Conservation (phyloP, 1,284 basidiomycete genomes). For the Microbotryum lychnidis-dioicae region DNA sequence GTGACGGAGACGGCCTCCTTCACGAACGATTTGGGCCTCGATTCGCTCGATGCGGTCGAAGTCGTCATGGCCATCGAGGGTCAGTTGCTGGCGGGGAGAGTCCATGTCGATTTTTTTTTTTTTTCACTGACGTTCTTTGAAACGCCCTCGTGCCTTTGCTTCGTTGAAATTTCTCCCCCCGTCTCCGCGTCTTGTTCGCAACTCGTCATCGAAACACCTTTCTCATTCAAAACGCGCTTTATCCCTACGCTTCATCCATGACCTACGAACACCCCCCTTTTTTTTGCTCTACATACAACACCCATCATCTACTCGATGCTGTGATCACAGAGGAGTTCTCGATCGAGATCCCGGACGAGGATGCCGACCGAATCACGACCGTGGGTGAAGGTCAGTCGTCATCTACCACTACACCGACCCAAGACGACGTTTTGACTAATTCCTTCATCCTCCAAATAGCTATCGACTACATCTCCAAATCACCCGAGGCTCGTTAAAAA, state of each 20-base stretch:
- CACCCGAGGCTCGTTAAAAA: slow-evolving; percentile 58
- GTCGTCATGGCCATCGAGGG: slow-evolving; percentile 97
- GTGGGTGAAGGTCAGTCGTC: slow-evolving; percentile 71
- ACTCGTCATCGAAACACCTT: not conserved
- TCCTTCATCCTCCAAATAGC: slow-evolving; percentile 48
- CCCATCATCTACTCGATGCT: not conserved
- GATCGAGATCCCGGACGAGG: slow-evolving; percentile 90
- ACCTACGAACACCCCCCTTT: too few relatives aligned
- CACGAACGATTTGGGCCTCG: slow-evolving; percentile 80
- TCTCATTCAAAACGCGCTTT: not conserved
- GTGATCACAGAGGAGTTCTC: slow-evolving; percentile 57
- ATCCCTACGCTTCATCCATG: not conserved
- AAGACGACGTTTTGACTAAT: not conserved
- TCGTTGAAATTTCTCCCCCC: too few relatives aligned
- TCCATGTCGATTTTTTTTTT: too few relatives aligned
- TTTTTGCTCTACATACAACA: not conserved
- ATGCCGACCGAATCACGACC: slow-evolving; percentile 95
- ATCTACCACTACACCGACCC: not conserved
- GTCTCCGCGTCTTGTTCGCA: not conserved
- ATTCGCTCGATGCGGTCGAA: slow-evolving; percentile 95
- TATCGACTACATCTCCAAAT: slow-evolving; percentile 94
- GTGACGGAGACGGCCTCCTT: slow-evolving; percentile 68
- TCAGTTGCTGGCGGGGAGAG: slow-evolving; percentile 2
- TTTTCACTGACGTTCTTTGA: too few relatives aligned
- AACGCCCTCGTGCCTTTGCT: too few relatives aligned